Percentiles rank a stretch among this genome's conserved stretches.
Conservation (phyloP, 2,329 filamentous ascomycete genomes). For the Alternaria sp. region DNA sequence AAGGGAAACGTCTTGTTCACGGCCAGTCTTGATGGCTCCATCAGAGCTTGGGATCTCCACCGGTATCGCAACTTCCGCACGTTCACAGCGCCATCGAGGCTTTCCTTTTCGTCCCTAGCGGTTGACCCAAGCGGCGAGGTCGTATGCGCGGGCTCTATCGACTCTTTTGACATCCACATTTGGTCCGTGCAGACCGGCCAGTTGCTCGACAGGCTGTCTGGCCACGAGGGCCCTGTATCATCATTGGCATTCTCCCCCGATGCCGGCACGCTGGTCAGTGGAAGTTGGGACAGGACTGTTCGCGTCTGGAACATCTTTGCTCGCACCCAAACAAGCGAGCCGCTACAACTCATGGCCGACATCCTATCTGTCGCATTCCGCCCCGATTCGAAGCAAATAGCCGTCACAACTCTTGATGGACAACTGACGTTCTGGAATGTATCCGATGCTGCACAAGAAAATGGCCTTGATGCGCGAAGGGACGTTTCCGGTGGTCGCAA, state of each 20-base stretch:
- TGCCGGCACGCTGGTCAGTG: conserved; percentile 82
- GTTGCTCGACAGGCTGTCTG: conserved; percentile 85
- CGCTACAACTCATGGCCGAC: conserved; percentile 89
- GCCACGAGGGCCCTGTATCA: conserved; percentile 93
- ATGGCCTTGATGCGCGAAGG: conserved; percentile 85
- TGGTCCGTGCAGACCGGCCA: conserved; percentile 99
- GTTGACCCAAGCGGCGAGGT: conserved; percentile 98
- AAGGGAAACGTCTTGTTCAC: conserved; percentile 96
- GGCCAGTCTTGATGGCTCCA: conserved; percentile 89
- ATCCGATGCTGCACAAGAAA: conserved; percentile 82
- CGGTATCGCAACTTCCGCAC: conserved; percentile 97
- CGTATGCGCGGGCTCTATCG: conserved; percentile 90
- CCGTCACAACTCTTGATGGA: conserved; percentile 90
- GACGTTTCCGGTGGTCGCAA: conserved; percentile 94
- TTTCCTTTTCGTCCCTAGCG: conserved; percentile 92
- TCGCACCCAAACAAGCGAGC: conserved; percentile 92
- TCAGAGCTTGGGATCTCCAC: conserved; percentile 95
- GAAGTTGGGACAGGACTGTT: conserved; percentile 96
- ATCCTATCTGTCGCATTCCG: conserved; percentile 85
- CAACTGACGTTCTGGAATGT: conserved; percentile 96
- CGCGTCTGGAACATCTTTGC: conserved; percentile 96
- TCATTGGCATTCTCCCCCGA: conserved; percentile 88
- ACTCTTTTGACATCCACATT: conserved; percentile 96
- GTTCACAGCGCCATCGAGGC: conserved; percentile 88
- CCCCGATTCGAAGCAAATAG: conserved; percentile 89